phyloP scores from a whole-genome alignment of 2,329 filamentous ascomycete species.

The Pyrenophora teres region DNA sequence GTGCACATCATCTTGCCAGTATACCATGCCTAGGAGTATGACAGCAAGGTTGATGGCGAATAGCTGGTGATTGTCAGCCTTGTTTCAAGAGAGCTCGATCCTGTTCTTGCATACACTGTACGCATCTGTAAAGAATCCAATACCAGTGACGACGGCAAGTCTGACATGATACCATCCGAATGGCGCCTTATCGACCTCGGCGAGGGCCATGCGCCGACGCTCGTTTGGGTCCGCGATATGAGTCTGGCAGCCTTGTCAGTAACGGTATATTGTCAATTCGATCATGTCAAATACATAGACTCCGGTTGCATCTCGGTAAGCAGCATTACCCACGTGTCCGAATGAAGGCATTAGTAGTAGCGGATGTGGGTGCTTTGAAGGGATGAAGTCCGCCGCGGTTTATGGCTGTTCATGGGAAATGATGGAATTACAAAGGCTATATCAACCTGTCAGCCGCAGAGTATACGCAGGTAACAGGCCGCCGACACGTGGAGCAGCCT shows the following conservation, averaged over 20 bases:
- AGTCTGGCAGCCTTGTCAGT: conserved; percentile 23
- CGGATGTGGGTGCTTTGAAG: conserved; percentile 3
- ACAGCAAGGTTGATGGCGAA: conserved; percentile 63
- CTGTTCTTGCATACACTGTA: conserved; percentile 54
- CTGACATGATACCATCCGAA: conserved; percentile 71
- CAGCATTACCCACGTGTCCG: conserved; percentile 37
- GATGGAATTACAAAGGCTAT: conserved; percentile 6
- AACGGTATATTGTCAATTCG: not conserved
- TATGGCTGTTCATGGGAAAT: conserved; percentile 2
- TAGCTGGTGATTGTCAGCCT: conserved; percentile 25
- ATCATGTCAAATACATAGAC: conserved; percentile 23
- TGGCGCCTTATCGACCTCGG: conserved; percentile 44
- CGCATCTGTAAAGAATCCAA: conserved; percentile 87
- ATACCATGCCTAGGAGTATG: conserved; percentile 79
- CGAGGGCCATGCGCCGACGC: conserved; percentile 43
- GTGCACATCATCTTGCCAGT: conserved; percentile 60
- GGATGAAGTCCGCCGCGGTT: conserved; percentile 3
- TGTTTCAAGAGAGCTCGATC: not conserved
- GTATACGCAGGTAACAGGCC: conserved; percentile 4
- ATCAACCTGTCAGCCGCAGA: conserved; percentile 6
- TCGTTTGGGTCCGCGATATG: conserved; percentile 45
- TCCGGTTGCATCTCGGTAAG: conserved; percentile 39
- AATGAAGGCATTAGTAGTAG: conserved; percentile 30
- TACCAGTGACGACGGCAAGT: conserved; percentile 76
- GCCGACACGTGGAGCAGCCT: conserved; percentile 8